Percentiles rank a stretch among this genome's conserved stretches.
Evolutionary conservation across 805 yeast species (phyloP).

Genomic region (Myxozyma neotropica): DNA sequence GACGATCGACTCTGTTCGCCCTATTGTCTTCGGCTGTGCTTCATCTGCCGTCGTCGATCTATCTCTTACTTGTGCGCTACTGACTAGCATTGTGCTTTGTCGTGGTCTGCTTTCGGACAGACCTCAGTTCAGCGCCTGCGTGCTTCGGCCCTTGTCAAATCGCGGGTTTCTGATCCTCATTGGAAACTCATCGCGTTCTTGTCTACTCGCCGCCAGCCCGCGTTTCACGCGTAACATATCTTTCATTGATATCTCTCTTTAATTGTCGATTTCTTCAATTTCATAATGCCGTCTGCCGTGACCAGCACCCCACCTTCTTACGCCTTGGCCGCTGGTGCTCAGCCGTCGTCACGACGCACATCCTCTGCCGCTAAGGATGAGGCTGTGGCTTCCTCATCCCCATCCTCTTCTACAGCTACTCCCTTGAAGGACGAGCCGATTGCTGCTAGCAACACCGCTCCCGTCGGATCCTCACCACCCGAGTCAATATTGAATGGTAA

Average conservation of each 20-base stretch:
- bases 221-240: not conserved
- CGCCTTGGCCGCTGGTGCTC: slow-evolving; percentile 35
- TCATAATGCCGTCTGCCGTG: slow-evolving; percentile 25
- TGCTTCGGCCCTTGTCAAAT: slow-evolving; percentile 12
- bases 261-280: not conserved
- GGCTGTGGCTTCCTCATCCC: not conserved
- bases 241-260: not conserved
- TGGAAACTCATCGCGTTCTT: slow-evolving; percentile 10
- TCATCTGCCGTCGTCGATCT: not conserved
- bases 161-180: slow-evolving; percentile 19
- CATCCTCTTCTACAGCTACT: not conserved
- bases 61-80: not conserved
- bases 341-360: slow-evolving; percentile 36
- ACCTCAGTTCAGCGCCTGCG: slow-evolving; percentile 3
- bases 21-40: not conserved
- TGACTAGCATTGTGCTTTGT: not conserved
- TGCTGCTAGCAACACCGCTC: not conserved
- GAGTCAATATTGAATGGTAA: slow-evolving; percentile 10
- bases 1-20: not conserved
- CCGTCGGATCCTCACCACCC: not conserved
- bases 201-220: slow-evolving; percentile 4
- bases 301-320: slow-evolving; percentile 28
- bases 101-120: not conserved
- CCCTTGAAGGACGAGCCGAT: too few relatives aligned
- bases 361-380: slow-evolving; percentile 31